phyloP scores from a whole-genome alignment of 495 filamentous ascomycete species.

The Amphirosellinia nigrospora region DNA sequence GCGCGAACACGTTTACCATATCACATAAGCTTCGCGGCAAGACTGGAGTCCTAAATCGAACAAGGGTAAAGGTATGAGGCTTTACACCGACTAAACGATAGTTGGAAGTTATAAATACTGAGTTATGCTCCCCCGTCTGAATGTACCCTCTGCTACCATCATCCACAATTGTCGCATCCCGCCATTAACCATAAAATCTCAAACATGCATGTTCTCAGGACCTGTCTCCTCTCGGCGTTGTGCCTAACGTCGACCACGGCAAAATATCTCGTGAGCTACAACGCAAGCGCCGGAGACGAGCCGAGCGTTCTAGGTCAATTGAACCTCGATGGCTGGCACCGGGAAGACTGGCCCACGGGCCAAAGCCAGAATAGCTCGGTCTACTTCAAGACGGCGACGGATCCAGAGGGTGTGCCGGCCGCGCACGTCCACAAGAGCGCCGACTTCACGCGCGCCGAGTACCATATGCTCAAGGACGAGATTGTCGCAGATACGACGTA shows the following conservation, averaged over 20 bases:
- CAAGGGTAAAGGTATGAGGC: not conserved
- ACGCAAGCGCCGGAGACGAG: conserved; percentile 20
- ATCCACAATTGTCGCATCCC: not conserved
- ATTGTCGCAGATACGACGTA: conserved; percentile 16
- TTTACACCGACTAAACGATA: not conserved
- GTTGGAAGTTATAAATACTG: too few relatives aligned
- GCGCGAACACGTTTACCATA: too few relatives aligned
- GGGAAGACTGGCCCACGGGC: conserved; percentile 15
- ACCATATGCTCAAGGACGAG: conserved; percentile 18
- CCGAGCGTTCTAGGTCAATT: conserved; percentile 10
- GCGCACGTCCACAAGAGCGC: conserved; percentile 24
- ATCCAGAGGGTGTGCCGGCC: conserved; percentile 22
- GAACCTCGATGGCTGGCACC: conserved; percentile 18
- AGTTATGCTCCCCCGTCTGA: not conserved
- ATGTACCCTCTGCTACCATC: not conserved
- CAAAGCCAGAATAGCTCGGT: conserved; percentile 21
- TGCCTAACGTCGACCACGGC: conserved; percentile 17
- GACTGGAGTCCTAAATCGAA: not conserved
- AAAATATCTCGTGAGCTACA: conserved; percentile 21
- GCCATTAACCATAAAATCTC: not conserved
- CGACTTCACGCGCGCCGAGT: conserved; percentile 24
- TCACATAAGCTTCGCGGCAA: not conserved
- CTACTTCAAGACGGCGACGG: conserved; percentile 19
- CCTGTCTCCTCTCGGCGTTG: conserved; percentile 2
- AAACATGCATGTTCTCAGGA: conserved; percentile 5